Evolutionary conservation across 129 eudicot species (phyloP).

Genomic region (Calendula officinalis): DNA sequence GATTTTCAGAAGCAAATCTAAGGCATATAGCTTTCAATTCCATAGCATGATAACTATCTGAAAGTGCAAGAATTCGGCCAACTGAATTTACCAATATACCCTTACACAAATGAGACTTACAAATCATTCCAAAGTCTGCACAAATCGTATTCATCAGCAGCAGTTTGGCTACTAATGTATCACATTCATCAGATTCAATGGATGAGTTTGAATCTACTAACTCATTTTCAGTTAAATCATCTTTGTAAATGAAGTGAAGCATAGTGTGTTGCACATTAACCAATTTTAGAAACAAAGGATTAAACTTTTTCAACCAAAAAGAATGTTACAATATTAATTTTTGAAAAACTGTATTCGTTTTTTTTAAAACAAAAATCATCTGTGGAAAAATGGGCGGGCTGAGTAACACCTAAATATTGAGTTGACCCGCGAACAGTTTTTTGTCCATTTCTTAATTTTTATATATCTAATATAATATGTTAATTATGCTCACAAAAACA

Average conservation of each 20-base stretch:
- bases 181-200: slow-evolving; percentile 36
- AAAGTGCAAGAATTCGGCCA: slow-evolving; percentile 57
- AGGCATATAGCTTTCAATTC: slow-evolving; percentile 82
- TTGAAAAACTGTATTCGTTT: background rate
- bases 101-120: slow-evolving; percentile 83
- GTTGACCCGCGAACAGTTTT: background rate
- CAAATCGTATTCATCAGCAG: slow-evolving; percentile 77
- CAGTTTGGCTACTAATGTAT: slow-evolving; percentile 70
- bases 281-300: slow-evolving; percentile 5
- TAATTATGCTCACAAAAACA: background rate
- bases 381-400: background rate
- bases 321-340: background rate
- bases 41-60: slow-evolving; percentile 61
- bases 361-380: background rate
- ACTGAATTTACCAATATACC: slow-evolving; percentile 74
- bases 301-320: slow-evolving; percentile 6
- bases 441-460: background rate
- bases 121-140: slow-evolving; percentile 70
- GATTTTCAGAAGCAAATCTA: slow-evolving; percentile 85
- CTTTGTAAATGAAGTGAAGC: slow-evolving; percentile 77
- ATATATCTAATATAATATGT: background rate
- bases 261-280: slow-evolving; percentile 54
- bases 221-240: slow-evolving; percentile 62
- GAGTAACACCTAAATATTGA: background rate
- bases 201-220: slow-evolving; percentile 46